Base-by-base conservation (phyloP, 2,329 filamentous ascomycete species). In the Leptosphaerulina australis region DNA sequence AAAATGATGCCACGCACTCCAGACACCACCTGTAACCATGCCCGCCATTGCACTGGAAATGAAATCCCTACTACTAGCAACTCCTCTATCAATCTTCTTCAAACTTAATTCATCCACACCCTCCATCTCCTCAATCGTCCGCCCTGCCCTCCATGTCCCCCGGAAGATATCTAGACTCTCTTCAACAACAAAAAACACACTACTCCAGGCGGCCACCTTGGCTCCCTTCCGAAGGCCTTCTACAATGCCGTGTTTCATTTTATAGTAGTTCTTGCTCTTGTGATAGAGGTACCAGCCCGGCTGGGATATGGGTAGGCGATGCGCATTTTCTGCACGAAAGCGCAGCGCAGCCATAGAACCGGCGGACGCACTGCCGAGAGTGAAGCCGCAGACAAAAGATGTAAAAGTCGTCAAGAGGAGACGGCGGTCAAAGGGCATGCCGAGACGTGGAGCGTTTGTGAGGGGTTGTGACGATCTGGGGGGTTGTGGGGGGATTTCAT, bases 281-380 rank as follows among this genome's bases (percentile, higher is more conserved):
- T 97, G 93, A 74, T 99, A 99, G n/a, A 97, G 83, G 70, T 93
- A 99, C 94, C 94, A 99, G 14, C 91, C 93, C 2, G 86, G 84
- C 20, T 90, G 86, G 1, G 87, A 87, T 3, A 84, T 86, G 15
- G 94, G 94, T 55, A 97, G 85, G 59, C 93, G 89, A 79, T 99
- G 94, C 1, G 94, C 91, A 69, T 99, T 96, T 75, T 99, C 94
- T 53, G 94, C 94, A 46, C 93, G 88, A 77, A 97, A 99, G 29
- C 88, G 88, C 50, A 96, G 80, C 41, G 88, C 87, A 0, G 90
- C 84, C 69, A 83, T 85, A 66, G 86, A 86, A 50, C 86, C 86
- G 18, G 90, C 91, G 47, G 91, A 84, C 5, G 84, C 80, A 14
- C 86, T 77, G 20, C 91, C 92, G 10, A 96, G 77, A 1, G 77